Conservation (phyloP, 1,284 basidiomycete genomes). For the Rhodotorula mucilaginosa region DNA sequence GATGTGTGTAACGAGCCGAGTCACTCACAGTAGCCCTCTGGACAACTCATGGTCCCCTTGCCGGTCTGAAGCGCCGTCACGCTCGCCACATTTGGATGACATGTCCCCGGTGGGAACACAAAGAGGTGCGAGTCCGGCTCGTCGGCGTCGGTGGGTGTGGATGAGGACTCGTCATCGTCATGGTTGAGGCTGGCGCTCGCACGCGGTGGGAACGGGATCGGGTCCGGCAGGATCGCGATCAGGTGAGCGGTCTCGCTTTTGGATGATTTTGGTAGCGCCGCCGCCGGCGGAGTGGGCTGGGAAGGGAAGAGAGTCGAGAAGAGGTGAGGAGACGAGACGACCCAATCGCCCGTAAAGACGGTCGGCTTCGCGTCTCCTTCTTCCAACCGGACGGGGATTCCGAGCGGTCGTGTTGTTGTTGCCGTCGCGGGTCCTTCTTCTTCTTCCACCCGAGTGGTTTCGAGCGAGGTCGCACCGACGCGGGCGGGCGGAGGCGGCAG, state of each 20-base stretch:
- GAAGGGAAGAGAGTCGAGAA: constrained; percentile 52
- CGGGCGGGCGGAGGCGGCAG: constrained; percentile 17
- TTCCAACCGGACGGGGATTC: constrained; percentile 37
- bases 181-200: constrained; percentile 1
- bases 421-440: too few relatives aligned
- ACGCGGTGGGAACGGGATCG: constrained; percentile 51
- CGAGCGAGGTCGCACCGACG: not conserved
- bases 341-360: constrained; percentile 52
- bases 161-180: constrained; percentile 28
- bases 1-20: not conserved
- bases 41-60: constrained; percentile 78
- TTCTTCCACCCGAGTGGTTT: not conserved
- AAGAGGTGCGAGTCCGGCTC: constrained; percentile 54
- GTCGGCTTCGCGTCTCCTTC: constrained; percentile 36
- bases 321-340: constrained; percentile 54
- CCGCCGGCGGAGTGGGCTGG: not conserved
- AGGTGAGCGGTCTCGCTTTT: constrained; percentile 58
- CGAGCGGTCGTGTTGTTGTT: constrained; percentile 12
- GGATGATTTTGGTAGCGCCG: not conserved
- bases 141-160: constrained; percentile 7
- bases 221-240: constrained; percentile 64
- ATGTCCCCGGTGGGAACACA: constrained; percentile 72
- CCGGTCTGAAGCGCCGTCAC: constrained; percentile 75
- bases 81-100: constrained; percentile 57
- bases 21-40: constrained; percentile 71